phyloP scores from a whole-genome alignment of 768 basidiomycete species.

The Phanerochaete sordida region DNA sequence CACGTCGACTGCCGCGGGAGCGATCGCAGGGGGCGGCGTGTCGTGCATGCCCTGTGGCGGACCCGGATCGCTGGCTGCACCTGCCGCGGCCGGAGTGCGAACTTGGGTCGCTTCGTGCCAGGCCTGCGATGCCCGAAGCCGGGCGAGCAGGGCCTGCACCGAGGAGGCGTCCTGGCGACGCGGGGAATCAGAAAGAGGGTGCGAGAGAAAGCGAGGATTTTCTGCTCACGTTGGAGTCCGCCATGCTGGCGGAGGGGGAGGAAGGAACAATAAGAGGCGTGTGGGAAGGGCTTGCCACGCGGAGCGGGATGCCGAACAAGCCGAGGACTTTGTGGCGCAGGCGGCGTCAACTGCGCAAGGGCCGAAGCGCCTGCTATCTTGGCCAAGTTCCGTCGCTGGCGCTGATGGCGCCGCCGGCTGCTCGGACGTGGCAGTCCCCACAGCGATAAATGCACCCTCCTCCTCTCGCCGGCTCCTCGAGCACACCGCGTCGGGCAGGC shows the following conservation, averaged over 20 bases:
- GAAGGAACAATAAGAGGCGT: conserved; percentile 2
- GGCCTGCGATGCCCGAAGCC: conserved; percentile 60
- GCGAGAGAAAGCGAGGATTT: neutral
- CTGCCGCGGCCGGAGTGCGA: conserved; percentile 7
- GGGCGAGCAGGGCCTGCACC: conserved; percentile 69
- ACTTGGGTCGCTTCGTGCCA: conserved; percentile 50
- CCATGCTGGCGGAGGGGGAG: neutral
- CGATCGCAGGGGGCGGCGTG: neutral
- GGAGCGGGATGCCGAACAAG: neutral
- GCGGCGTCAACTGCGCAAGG: no score
- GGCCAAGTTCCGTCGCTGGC: no score
- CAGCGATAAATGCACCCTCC: neutral
- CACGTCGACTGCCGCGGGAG: neutral
- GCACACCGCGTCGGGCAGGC: neutral
- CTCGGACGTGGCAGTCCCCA: neutral
- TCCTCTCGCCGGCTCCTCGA: no score
- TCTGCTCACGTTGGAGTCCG: conserved; percentile 54
- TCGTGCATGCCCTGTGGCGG: neutral
- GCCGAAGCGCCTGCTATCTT: no score
- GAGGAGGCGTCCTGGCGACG: conserved; percentile 49
- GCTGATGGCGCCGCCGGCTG: neutral
- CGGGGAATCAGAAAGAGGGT: neutral
- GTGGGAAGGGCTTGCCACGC: neutral
- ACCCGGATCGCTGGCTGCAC: neutral
- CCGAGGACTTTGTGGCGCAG: conserved; percentile 12